Conservation (phyloP, 805 yeast species). For the Cyberlindnera nakhonratchasimensis region DNA sequence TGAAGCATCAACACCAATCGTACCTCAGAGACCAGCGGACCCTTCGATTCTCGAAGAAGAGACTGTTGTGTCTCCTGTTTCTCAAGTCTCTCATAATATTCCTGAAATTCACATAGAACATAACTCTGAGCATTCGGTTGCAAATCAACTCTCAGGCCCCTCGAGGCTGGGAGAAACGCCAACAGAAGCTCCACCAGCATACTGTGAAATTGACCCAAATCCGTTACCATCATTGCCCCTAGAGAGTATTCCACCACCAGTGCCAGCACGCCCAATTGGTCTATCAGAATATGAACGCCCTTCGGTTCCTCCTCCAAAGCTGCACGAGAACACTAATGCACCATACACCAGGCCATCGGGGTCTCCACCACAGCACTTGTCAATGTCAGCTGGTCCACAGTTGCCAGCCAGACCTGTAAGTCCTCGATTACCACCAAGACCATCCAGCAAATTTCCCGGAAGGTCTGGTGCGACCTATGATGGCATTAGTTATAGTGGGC, state of each 20-base stretch:
- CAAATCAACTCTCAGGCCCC: neutral
- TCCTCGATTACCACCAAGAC: constrained; percentile 13
- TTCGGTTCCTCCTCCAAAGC: constrained; percentile 14
- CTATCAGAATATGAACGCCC: constrained; percentile 6
- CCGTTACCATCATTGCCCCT: constrained; percentile 6
- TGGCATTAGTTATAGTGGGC: too few species aligned
- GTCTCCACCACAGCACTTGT: constrained; percentile 7
- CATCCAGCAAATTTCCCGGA: constrained; percentile 14
- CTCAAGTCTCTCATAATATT: neutral
- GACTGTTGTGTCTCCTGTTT: neutral
- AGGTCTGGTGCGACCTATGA: constrained; percentile 14
- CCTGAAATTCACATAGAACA: neutral
- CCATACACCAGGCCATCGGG: constrained; percentile 8
- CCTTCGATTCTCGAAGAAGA: constrained; percentile 1
- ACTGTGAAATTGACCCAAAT: constrained; percentile 31
- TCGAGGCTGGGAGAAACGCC: constrained; percentile 9
- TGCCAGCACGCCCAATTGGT: constrained; percentile 5
- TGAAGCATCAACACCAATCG: neutral
- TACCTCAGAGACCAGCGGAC: constrained; percentile 7
- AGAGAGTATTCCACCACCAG: constrained; percentile 3
- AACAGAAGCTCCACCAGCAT: constrained; percentile 35
- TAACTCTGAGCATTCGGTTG: neutral
- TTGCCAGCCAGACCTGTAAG: neutral
- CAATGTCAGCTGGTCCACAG: neutral
- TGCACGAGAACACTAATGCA: constrained; percentile 1